Evolutionary conservation across 2,329 filamentous ascomycete genomes (phyloP), one percentile per base, ranked within the genome.

Genomic region (Curvularia eragrostidis): DNA sequence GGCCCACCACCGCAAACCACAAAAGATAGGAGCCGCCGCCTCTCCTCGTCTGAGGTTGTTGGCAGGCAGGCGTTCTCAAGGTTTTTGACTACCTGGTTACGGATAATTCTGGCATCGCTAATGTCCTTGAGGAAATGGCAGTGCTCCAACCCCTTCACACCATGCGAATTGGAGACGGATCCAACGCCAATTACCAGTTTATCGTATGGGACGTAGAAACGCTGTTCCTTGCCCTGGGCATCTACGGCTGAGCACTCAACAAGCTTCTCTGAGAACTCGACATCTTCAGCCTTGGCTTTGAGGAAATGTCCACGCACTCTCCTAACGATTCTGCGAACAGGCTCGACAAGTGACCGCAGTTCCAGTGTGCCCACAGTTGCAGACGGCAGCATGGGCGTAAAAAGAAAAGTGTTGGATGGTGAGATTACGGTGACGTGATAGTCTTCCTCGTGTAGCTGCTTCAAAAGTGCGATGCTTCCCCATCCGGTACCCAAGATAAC

Each of bases 91-190:
- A 99, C 88, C 65, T 89, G 85, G 76, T 96, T 97, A 58, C 94
- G 89, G 69, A 99, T 97, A 70, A 87, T 83, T 24, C 94, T 88
- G 5, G 96, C 95, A 75, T 99, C 94, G 60, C 91, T 89, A 66
- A 99, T 96, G 59, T 96, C 91, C 78, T 99, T 99, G 61, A 99
- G 84, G 80, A 97, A 97, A 77, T 93, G 88, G 77, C 93, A 97
- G 74, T 99, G 85, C 67, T 98, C 91, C 12, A 99, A 84, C 9
- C 95, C 95, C 74, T 95, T 93, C 56, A 99, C 96, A 44, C 96
- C 96, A 71, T 99, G 95, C 1, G 93, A 89, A 74, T 99, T 99
- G 13, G 93, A 96, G 18, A 90, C 88, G 19, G 93, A 97, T 32
- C 94, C 94, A 57, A 98, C 93, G 24, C 89, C 93, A 68, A 99